phyloP scores from a whole-genome alignment of 345 rosid species.

The Lumnitzera racemosa region DNA sequence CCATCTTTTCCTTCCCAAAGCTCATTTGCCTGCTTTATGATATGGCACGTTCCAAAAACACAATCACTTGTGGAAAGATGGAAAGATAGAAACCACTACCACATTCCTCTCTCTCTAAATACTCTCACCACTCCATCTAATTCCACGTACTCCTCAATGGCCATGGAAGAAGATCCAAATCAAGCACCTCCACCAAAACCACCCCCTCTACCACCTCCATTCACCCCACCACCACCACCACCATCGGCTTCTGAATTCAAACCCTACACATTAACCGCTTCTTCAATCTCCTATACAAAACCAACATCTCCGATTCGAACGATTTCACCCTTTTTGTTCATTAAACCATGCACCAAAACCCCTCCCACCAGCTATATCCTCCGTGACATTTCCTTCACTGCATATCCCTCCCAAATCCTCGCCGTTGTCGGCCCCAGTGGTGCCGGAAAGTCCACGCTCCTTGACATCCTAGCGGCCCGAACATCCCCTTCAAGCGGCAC shows the following conservation, averaged over 20 bases:
- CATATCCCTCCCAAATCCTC: slow-evolving; percentile 75
- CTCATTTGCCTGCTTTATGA: too few species aligned
- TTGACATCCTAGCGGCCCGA: slow-evolving; percentile 80
- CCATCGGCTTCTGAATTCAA: slow-evolving; percentile 5
- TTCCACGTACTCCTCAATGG: slow-evolving; percentile 28
- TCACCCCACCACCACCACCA: slow-evolving; percentile 18
- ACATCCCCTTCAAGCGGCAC: slow-evolving; percentile 69
- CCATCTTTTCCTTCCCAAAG: too few species aligned
- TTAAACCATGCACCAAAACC: slow-evolving; percentile 31
- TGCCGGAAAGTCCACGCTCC: slow-evolving; percentile 95
- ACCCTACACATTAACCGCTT: slow-evolving; percentile 52
- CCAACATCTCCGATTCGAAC: slow-evolving; percentile 22
- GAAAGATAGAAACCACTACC: not conserved
- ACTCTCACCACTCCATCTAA: slow-evolving; percentile 2
- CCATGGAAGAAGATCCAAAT: slow-evolving; percentile 17
- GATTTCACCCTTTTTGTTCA: slow-evolving; percentile 19
- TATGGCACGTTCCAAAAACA: too few species aligned
- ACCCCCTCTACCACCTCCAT: slow-evolving; percentile 16
- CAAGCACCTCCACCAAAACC: slow-evolving; percentile 14
- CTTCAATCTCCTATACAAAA: slow-evolving; percentile 59
- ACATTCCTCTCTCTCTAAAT: slow-evolving; percentile 9
- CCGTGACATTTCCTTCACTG: slow-evolving; percentile 56
- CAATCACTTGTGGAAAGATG: too few species aligned
- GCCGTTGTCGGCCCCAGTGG: slow-evolving; percentile 96
- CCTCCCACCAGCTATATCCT: slow-evolving; percentile 52